A percentile compares a stretch with the other conserved stretches of the same genome.
phyloP scores from a whole-genome alignment of 2,329 filamentous ascomycete species.

The Talaromyces funiculosus region DNA sequence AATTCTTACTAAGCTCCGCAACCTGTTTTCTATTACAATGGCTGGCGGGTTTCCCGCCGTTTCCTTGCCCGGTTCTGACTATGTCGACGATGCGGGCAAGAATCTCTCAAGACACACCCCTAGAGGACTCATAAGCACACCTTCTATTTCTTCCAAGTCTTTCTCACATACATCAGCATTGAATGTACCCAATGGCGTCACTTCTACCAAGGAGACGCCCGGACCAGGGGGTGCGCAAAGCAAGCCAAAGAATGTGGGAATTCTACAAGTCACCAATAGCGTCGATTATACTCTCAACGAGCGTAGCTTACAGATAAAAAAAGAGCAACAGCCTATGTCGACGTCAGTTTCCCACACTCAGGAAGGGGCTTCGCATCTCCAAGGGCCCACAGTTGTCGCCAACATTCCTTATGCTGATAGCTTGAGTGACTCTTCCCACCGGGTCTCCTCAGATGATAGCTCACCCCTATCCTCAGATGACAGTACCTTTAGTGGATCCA shows the following conservation, averaged over 20 bases:
- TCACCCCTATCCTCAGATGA: slow-evolving; percentile 25
- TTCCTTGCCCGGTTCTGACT: background rate
- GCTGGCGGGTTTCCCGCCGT: background rate
- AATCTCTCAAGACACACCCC: slow-evolving; percentile 4
- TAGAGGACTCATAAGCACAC: background rate
- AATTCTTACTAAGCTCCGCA: slow-evolving; percentile 1
- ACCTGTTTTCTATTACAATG: slow-evolving; percentile 3
- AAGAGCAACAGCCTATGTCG: slow-evolving; percentile 18
- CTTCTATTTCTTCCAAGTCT: slow-evolving; percentile 13
- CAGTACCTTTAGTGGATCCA: slow-evolving; percentile 20
- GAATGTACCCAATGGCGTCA: slow-evolving; percentile 22
- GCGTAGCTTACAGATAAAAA: slow-evolving; percentile 16
- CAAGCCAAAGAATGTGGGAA: slow-evolving; percentile 34
- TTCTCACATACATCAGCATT: slow-evolving; percentile 24
- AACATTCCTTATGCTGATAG: slow-evolving; percentile 33
- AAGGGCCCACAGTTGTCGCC: slow-evolving; percentile 29
- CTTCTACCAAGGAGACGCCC: slow-evolving; percentile 16
- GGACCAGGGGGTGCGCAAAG: slow-evolving; percentile 25
- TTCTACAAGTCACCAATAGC: slow-evolving; percentile 31
- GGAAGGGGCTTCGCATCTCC: slow-evolving; percentile 26
- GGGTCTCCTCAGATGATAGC: slow-evolving; percentile 23
- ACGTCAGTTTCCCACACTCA: slow-evolving; percentile 26
- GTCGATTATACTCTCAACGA: slow-evolving; percentile 28
- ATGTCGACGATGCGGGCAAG: slow-evolving; percentile 3
- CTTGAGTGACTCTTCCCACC: slow-evolving; percentile 19